phyloP scores from a whole-genome alignment of 2,329 filamentous ascomycete species.

The Penicillium sp. region DNA sequence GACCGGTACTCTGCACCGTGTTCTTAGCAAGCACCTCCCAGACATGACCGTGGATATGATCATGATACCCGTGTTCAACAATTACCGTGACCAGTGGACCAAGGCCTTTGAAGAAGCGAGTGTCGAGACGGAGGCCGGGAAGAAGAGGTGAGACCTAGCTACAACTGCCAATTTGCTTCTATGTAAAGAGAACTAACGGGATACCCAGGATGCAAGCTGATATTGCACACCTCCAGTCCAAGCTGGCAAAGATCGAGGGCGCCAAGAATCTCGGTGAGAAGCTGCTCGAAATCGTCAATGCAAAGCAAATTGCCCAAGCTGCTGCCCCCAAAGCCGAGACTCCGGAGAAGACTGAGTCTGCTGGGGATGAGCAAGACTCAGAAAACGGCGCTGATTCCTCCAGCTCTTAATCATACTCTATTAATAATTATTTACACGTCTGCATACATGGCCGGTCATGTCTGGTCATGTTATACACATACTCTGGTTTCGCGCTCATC shows the following conservation, averaged over 20 bases:
- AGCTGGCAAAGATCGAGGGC: conserved; percentile 75
- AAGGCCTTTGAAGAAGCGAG: conserved; percentile 66
- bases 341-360: conserved; percentile 7
- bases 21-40: conserved; percentile 77
- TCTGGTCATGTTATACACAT: conserved; percentile 12
- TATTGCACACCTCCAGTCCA: conserved; percentile 69
- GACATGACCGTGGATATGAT: conserved; percentile 77
- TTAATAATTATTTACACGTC: not conserved
- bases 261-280: conserved; percentile 72
- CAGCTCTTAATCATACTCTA: conserved; percentile 13
- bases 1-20: conserved; percentile 79
- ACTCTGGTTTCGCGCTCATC: not conserved
- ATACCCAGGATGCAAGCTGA: conserved; percentile 70
- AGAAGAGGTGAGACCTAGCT: conserved; percentile 63
- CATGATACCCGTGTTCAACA: conserved; percentile 80
- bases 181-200: conserved; percentile 14
- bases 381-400: conserved; percentile 17
- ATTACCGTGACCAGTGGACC: conserved; percentile 78
- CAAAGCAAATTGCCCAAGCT: conserved; percentile 34
- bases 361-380: conserved; percentile 12
- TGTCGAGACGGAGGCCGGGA: conserved; percentile 67
- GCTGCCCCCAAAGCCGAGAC: not conserved
- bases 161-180: not conserved
- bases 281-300: conserved; percentile 56
- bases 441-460: not conserved